Evolutionary conservation across 176 grass and related monocot species (phyloP), one percentile per base, ranked within the genome.

Genomic region (Avena sativa): DNA sequence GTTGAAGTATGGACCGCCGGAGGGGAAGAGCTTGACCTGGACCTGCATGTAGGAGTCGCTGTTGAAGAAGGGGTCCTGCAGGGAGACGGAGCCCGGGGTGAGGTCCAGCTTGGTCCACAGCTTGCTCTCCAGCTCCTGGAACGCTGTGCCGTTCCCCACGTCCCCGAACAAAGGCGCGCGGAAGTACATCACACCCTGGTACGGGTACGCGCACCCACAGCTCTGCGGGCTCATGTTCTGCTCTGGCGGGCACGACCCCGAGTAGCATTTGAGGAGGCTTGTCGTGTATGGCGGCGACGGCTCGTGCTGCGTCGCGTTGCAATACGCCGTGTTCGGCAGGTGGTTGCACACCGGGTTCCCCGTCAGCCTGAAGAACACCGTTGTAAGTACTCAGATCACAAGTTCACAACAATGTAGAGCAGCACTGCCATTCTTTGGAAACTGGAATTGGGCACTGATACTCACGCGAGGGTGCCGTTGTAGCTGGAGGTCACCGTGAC

Each of bases 201-300:
- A 99, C 38, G 97, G 97, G 87, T 93, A 96, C 57, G 92, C 89
- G 72, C 97, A 99, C n/a, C 11, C 80, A 80, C 97, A 99, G 73
- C 90, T 99, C 84, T 91, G 92, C 87, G 97, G 97, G 59, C 81
- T 99, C 79, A 88, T 73, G 74, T 90, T 94, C 91, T 96, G 89
- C 90, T 77, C 92, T 48, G 46, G 26, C 2, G 83, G 38, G 87
- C 97, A 99, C 16, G 44, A 4, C 30, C 81, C 92, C 0, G 89
- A 60, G 51, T 15, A 86, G 84, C 97, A 99, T 32, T 93, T 90
- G 4, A 88, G 83, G 12, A 91, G 89, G 80, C 89, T 96, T 63
- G 94, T 99, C 44, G 90, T 87, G 85, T 96, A 99, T 46, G 97
- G 85, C 46, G 8, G 60, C 11, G 40, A 6, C 32, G 68, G 19